Conservation (phyloP, 441 rosid genomes). For the Raphanus hybrid region DNA sequence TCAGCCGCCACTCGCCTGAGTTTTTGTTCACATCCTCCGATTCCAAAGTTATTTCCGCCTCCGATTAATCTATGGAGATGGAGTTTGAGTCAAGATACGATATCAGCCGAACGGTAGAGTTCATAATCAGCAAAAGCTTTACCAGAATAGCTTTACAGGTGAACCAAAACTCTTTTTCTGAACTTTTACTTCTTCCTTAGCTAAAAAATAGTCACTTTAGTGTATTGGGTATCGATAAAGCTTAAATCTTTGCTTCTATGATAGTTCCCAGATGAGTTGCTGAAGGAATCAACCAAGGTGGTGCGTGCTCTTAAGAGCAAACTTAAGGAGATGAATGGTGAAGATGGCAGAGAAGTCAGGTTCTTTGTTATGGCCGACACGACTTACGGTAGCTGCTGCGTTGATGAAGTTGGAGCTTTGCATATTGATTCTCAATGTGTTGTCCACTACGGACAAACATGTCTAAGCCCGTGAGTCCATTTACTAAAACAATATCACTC, state of each 20-base stretch:
- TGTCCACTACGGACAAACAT: constrained; percentile 89
- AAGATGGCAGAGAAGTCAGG: constrained; percentile 50
- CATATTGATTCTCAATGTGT: constrained; percentile 81
- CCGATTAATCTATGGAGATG: constrained; percentile 38
- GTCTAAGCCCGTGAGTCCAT: constrained; percentile 85
- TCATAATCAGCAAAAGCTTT: constrained; percentile 61
- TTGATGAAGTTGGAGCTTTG: constrained; percentile 92
- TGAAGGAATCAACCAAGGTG: constrained; percentile 70
- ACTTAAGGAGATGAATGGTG: constrained; percentile 40
- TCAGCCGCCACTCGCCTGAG: constrained; percentile 29
- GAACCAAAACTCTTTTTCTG: neutral
- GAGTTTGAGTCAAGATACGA: constrained; percentile 72
- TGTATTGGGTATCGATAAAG: neutral
- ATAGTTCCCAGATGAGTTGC: constrained; percentile 86
- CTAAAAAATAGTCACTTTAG: constrained; percentile 3
- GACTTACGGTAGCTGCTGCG: constrained; percentile 87
- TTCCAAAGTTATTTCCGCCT: neutral
- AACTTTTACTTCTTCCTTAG: neutral
- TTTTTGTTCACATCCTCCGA: neutral
- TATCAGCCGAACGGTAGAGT: constrained; percentile 61
- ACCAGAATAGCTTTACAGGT: constrained; percentile 81
- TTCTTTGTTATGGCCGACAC: constrained; percentile 92
- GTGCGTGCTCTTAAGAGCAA: constrained; percentile 54
- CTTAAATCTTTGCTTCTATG: constrained; percentile 20
- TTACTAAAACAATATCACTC: neutral